phyloP scores from a whole-genome alignment of 2,329 filamentous ascomycete genomes.

The Harringtonia aguacate region DNA sequence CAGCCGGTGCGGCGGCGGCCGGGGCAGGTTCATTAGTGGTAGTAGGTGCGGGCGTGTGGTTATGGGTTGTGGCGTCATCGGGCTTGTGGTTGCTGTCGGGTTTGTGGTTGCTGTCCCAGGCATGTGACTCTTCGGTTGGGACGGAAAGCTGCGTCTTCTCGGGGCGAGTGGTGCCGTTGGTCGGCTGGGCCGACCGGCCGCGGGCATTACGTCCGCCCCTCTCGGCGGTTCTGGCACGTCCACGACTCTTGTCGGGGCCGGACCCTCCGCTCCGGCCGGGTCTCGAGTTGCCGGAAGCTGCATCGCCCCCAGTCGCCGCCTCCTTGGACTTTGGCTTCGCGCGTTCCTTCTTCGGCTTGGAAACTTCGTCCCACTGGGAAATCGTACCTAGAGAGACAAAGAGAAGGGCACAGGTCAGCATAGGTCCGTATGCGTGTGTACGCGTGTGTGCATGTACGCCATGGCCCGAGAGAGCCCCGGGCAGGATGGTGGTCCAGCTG shows the following conservation, averaged over 20 bases:
- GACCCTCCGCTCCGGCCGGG: constrained; percentile 50
- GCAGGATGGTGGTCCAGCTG: too few species aligned
- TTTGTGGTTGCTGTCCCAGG: constrained; percentile 40
- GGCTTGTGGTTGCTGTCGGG: too few species aligned
- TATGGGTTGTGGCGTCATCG: constrained; percentile 25
- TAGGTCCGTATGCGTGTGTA: too few species aligned
- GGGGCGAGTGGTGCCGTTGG: constrained; percentile 51
- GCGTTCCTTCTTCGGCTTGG: constrained; percentile 66
- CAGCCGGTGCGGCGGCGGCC: constrained; percentile 19
- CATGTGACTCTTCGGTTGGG: constrained; percentile 58
- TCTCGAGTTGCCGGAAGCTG: constrained; percentile 32
- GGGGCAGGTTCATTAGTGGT: constrained; percentile 22
- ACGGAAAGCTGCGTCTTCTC: constrained; percentile 50
- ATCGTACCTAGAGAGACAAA: constrained; percentile 48
- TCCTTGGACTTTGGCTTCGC: constrained; percentile 64
- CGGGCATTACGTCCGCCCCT: constrained; percentile 50
- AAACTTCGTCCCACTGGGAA: constrained; percentile 76
- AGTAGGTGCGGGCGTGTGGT: constrained; percentile 18
- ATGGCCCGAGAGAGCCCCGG: too few species aligned
- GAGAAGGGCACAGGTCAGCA: neutral
- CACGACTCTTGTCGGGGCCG: constrained; percentile 50
- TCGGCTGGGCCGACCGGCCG: constrained; percentile 49
- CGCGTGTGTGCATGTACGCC: too few species aligned
- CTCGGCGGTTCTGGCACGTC: constrained; percentile 52
- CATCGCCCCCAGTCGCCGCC: constrained; percentile 37